Evolutionary conservation across 2,329 filamentous ascomycete genomes (phyloP), one percentile per base, ranked within the genome.

Genomic region (Neopestalotiopsis rosae): DNA sequence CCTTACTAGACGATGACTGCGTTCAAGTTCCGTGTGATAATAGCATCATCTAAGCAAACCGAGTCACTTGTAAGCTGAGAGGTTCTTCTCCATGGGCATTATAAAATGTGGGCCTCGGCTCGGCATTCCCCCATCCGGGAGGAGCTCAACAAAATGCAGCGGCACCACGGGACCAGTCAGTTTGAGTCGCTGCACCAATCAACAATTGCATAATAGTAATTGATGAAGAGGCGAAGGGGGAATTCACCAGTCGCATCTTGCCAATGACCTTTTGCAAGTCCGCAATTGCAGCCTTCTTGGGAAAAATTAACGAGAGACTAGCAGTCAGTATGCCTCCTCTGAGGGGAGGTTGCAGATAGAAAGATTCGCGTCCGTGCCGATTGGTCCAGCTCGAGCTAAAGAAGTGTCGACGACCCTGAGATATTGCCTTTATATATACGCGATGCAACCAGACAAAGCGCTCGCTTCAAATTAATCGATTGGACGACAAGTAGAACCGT

Each of bases 281-380:
- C 57, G 57, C 57, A 30, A 59, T 14, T 24, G 7, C 30, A 59
- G 57, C 57, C 57, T n/a, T 59, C 57, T 59, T 59, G 57, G 57
- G 57, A 59, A 59, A 59, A 24, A 7, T 30, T 59, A 59, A 59
- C 57, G 57, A 59, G 7, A 52, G n/a, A 9, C 20, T 17, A n/a
- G 4, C 20, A 52, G 45, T n/a, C n/a, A 17, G 17, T 52, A 17
- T 52, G 45, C 45, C n/a, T 52, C n/a, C n/a, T n/a, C 17, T 52
- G 57, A 32, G 24, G 24, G 24, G 24, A 28, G 24, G 61, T 63
- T 38, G 61, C 38, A 45, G 14, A 45, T 38, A 63, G 30, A 38
- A n/a, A 12, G 32, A 32, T 34, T 13, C 10, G 61, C 34, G 17
- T 42, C 61, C 7, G 13, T 38, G 61, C 30, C 61, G 30, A 59